Percentiles rank a stretch among this genome's conserved stretches.
Conservation (phyloP, 140 eudicot genomes). For the Oenanthe javanica region DNA sequence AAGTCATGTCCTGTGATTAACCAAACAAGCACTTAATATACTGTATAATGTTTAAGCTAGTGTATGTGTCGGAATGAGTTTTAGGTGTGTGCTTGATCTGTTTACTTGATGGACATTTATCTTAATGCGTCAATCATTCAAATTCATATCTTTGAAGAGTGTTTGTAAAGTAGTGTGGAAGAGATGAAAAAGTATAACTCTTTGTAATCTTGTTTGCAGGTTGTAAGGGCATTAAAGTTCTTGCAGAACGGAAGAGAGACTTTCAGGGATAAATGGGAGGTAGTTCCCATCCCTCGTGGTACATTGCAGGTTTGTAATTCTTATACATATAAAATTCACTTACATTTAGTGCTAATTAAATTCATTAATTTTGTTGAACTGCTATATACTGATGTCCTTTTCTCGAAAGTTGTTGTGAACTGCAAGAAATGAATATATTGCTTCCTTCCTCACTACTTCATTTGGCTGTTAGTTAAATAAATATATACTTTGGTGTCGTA, state of each 20-base stretch:
- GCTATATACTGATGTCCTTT: neutral
- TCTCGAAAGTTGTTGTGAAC: neutral
- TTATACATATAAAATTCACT: neutral
- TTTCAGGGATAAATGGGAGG: constrained; percentile 62
- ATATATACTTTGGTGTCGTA: neutral
- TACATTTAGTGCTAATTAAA: neutral
- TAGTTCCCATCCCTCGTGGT: constrained; percentile 88
- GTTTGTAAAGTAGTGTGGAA: neutral
- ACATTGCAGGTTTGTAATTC: constrained; percentile 91
- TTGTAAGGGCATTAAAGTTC: constrained; percentile 75
- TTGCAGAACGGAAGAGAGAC: constrained; percentile 74
- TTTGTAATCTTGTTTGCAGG: constrained; percentile 32
- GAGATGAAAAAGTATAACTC: neutral
- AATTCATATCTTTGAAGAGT: neutral
- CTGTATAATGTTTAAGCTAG: neutral
- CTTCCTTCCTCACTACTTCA: neutral
- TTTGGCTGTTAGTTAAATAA: neutral
- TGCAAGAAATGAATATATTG: neutral
- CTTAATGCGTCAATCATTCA: neutral
- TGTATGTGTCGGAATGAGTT: neutral
- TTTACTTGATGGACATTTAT: neutral
- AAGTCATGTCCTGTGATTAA: no score
- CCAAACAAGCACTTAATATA: neutral
- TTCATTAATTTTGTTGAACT: constrained; percentile 1
- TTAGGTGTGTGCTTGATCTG: neutral